Percentiles rank a stretch among this genome's conserved stretches.
These are phyloP conservation scores for Meira nashicola DNA, from an alignment of 1,284 basidiomycete species.

Conservation along the genomic window DNA sequence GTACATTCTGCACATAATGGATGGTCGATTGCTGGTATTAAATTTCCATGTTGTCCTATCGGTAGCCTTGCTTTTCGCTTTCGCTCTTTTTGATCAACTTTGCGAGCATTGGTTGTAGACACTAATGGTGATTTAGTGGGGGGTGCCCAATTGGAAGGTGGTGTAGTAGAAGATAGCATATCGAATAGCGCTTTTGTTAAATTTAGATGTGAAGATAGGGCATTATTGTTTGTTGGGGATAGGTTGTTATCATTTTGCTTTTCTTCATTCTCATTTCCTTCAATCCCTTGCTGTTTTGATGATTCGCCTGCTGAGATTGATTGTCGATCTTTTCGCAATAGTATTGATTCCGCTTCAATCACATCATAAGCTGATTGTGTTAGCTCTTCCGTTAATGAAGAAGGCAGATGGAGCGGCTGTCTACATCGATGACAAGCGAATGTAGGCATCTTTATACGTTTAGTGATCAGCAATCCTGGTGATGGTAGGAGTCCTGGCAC, in stretches of 20 bases:
- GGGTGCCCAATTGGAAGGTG: slow-evolving; percentile 21
- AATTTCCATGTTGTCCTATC: not conserved
- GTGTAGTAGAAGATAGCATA: not conserved
- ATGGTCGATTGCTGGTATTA: slow-evolving; percentile 65
- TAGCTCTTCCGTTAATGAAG: slow-evolving; percentile 27
- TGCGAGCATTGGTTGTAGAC: slow-evolving; percentile 4
- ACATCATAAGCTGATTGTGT: slow-evolving; percentile 35
- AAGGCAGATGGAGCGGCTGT: slow-evolving; percentile 29
- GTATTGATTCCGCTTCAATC: slow-evolving; percentile 18
- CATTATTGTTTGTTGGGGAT: not conserved
- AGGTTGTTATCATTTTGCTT: not conserved
- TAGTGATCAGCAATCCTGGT: too few species aligned
- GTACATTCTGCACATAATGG: slow-evolving; percentile 94
- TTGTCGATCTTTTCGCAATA: slow-evolving; percentile 20
- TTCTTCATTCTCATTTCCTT: not conserved
- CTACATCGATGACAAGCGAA: slow-evolving; percentile 42
- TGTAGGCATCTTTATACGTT: slow-evolving; percentile 13
- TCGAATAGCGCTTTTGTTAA: slow-evolving; percentile 8
- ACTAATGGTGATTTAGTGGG: slow-evolving; percentile 19
- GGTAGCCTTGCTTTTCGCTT: slow-evolving; percentile 11
- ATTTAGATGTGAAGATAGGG: not conserved
- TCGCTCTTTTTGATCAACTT: slow-evolving; percentile 5
- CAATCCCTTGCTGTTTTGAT: not conserved
- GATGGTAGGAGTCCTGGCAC: too few species aligned
- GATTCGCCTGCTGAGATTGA: not conserved